These are phyloP conservation scores for Suhomyces sp. DNA, from an alignment of 805 yeast genomes.

Conservation along the genomic window DNA sequence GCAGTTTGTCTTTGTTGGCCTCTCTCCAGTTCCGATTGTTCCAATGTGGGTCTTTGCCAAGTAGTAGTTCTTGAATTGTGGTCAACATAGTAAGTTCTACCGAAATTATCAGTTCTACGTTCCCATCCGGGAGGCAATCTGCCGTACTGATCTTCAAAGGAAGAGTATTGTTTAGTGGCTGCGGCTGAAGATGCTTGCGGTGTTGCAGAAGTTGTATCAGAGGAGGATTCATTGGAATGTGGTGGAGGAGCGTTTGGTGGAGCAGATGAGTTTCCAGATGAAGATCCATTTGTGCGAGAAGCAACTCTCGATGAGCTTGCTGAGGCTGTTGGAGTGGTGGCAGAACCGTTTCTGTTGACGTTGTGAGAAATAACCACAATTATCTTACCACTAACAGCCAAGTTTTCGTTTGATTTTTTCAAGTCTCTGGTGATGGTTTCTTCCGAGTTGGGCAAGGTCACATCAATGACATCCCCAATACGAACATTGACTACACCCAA, in stretches of 20 bases:
- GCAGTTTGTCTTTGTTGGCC: constrained; percentile 61
- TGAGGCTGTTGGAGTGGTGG: constrained; percentile 17
- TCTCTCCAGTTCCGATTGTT: constrained; percentile 69
- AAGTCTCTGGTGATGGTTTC: constrained; percentile 92
- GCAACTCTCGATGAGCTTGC: constrained; percentile 11
- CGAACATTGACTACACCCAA: constrained; percentile 92
- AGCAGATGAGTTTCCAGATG: constrained; percentile 10
- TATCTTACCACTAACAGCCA: constrained; percentile 90
- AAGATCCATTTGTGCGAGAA: constrained; percentile 8
- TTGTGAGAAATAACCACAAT: constrained; percentile 68
- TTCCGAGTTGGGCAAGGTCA: constrained; percentile 48
- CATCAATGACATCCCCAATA: constrained; percentile 83
- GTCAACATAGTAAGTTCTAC: constrained; percentile 96
- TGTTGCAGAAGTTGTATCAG: constrained; percentile 12
- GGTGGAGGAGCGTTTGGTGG: constrained; percentile 12
- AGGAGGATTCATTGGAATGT: constrained; percentile 7
- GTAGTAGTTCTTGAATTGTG: constrained; percentile 97
- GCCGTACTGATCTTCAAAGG: constrained; percentile 96
- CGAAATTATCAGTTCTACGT: constrained; percentile 94
- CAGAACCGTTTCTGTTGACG: constrained; percentile 13
- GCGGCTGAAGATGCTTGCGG: constrained; percentile 11
- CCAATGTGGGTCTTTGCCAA: constrained; percentile 95
- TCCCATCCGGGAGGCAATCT: constrained; percentile 99
- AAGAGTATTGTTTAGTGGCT: constrained; percentile 66
- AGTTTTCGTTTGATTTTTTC: constrained; percentile 85